These are phyloP conservation scores for Zelonia costaricensis DNA, from an alignment of 208 protist species.

Conservation along the genomic window DNA sequence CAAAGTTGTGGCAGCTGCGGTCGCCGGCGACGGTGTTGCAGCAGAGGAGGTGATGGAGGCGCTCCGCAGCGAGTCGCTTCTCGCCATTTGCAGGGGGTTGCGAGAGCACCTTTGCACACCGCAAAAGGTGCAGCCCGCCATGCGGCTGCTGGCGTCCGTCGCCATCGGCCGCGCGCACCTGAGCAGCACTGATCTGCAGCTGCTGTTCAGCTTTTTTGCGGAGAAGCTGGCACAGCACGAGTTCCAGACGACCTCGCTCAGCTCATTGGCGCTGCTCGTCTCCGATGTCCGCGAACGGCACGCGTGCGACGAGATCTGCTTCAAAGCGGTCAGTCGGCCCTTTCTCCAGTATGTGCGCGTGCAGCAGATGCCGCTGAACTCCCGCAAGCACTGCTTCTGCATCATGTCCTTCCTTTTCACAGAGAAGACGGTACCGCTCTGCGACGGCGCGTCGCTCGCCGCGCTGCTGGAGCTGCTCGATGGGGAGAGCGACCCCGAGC, in stretches of 20 bases:
- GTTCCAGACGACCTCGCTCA: conserved; percentile 35
- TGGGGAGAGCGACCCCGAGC: conserved; percentile 74
- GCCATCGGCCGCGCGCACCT: conserved; percentile 30
- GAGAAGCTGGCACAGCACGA: conserved; percentile 43
- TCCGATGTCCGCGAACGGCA: conserved; percentile 18
- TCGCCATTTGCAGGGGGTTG: conserved; percentile 49
- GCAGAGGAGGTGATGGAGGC: conserved; percentile 29
- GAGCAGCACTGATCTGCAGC: conserved; percentile 32
- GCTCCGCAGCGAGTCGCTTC: conserved; percentile 41
- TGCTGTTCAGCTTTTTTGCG: conserved; percentile 58
- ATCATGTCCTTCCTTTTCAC: conserved; percentile 29
- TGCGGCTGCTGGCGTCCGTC: conserved; percentile 41
- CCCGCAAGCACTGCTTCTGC: conserved; percentile 28
- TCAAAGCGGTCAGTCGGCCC: conserved; percentile 6
- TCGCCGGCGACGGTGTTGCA: conserved; percentile 28
- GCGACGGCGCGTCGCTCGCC: conserved; percentile 25
- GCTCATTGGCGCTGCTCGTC: conserved; percentile 37
- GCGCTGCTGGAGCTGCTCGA: conserved; percentile 60
- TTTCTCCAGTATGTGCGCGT: conserved; percentile 27
- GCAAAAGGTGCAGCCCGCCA: conserved; percentile 39
- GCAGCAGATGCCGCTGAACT: conserved; percentile 31
- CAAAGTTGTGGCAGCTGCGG: conserved; percentile 26
- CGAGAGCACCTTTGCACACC: conserved; percentile 40
- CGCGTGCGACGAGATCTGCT: conserved; percentile 18
- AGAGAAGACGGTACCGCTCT: conserved; percentile 10